Evolutionary conservation across 2,329 filamentous ascomycete species (phyloP).

Genomic region (Tolypocladium nubicola): DNA sequence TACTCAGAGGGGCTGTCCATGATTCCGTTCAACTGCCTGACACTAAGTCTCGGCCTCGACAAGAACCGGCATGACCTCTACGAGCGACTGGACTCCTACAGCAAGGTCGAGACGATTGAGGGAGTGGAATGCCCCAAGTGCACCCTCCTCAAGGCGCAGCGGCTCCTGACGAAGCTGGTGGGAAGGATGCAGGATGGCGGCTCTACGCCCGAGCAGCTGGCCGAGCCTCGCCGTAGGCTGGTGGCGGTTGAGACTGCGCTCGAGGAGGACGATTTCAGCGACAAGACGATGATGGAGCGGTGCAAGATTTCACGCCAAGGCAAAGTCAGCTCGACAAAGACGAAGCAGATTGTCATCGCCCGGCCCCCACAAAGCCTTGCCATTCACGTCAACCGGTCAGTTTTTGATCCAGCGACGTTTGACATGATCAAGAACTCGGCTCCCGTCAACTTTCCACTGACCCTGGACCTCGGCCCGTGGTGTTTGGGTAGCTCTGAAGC

Average conservation of each 20-base stretch:
- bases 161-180: slow-evolving; percentile 36
- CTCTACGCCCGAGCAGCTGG: slow-evolving; percentile 36
- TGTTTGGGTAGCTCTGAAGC: slow-evolving; percentile 53
- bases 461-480: slow-evolving; percentile 74
- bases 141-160: slow-evolving; percentile 55
- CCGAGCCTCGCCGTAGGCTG: slow-evolving; percentile 45
- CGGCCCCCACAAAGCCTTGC: slow-evolving; percentile 71
- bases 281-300: slow-evolving; percentile 49
- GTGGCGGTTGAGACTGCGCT: slow-evolving; percentile 59
- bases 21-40: slow-evolving; percentile 90
- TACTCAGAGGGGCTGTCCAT: slow-evolving; percentile 81
- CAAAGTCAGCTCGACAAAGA: slow-evolving; percentile 71
- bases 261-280: slow-evolving; percentile 70
- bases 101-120: slow-evolving; percentile 72
- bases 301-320: slow-evolving; percentile 58
- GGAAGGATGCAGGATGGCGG: slow-evolving; percentile 24
- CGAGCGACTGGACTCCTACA: slow-evolving; percentile 76
- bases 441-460: slow-evolving; percentile 62
- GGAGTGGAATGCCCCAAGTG: slow-evolving; percentile 90
- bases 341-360: slow-evolving; percentile 78
- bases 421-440: slow-evolving; percentile 76
- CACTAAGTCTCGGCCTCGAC: slow-evolving; percentile 63
- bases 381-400: slow-evolving; percentile 83
- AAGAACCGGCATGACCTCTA: slow-evolving; percentile 57
- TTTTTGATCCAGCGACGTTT: slow-evolving; percentile 78